Evolutionary conservation across 192 early-diverging fungal species (phyloP).

Genomic region (Coemansia sp.): DNA sequence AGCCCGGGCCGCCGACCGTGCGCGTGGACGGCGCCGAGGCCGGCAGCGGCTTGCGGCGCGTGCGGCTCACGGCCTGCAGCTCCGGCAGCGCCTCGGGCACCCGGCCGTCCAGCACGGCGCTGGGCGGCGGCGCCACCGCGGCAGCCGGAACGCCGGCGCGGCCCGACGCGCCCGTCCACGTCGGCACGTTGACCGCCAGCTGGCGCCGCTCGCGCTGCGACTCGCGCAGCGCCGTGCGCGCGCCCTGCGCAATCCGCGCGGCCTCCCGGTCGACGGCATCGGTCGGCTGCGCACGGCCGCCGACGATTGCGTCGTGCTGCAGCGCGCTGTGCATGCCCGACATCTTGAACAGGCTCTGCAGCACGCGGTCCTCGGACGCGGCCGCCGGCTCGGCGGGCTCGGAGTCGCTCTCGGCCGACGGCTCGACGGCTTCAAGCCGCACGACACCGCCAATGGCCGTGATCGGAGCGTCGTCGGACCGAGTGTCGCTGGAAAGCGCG

Average conservation of each 20-base stretch:
- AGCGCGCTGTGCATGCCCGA: slow-evolving; percentile 85
- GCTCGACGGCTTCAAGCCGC: slow-evolving; percentile 25
- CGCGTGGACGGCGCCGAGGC: background rate
- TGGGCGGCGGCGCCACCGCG: slow-evolving; percentile 37
- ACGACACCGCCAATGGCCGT: slow-evolving; percentile 22
- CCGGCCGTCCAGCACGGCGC: slow-evolving; percentile 11
- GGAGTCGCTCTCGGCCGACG: slow-evolving; percentile 5
- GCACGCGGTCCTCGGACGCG: slow-evolving; percentile 62
- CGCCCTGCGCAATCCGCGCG: slow-evolving; percentile 70
- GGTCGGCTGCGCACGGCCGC: slow-evolving; percentile 56
- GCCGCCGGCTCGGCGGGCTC: background rate
- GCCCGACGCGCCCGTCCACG: slow-evolving; percentile 88
- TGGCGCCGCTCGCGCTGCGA: slow-evolving; percentile 63
- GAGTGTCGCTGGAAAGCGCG: background rate
- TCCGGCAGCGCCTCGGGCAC: slow-evolving; percentile 3
- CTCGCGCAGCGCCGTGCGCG: slow-evolving; percentile 68
- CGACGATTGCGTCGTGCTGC: slow-evolving; percentile 87
- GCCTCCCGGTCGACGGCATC: slow-evolving; percentile 78
- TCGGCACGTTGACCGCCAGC: slow-evolving; percentile 68
- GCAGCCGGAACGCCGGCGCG: slow-evolving; percentile 35
- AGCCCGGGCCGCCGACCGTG: too few relatives aligned
- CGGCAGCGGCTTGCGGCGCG: slow-evolving; percentile 7
- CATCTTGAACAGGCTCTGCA: slow-evolving; percentile 75
- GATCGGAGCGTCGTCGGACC: background rate
- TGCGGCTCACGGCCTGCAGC: slow-evolving; percentile 16